Evolutionary conservation across 805 yeast genomes (phyloP).

Genomic region (Ogataea angusta): DNA sequence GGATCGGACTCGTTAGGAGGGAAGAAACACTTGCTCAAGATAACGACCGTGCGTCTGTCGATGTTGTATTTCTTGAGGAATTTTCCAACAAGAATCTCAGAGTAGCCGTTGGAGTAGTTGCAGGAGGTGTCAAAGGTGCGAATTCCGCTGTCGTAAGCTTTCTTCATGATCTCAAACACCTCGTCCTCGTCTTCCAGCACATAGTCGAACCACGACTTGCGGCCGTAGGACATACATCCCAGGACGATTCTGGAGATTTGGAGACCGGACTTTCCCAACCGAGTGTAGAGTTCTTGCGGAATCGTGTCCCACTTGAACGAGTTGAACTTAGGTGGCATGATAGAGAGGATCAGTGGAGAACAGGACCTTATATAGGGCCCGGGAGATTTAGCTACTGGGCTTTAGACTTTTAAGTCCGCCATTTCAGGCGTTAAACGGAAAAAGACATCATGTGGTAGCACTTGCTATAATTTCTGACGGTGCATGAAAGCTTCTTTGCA

Average conservation of each 20-base stretch:
- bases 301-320: slow-evolving; percentile 12
- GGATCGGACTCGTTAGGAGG: slow-evolving; percentile 24
- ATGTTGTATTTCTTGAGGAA: slow-evolving; percentile 50
- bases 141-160: slow-evolving; percentile 45
- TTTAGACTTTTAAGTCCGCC: not conserved
- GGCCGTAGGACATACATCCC: slow-evolving; percentile 55
- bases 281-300: slow-evolving; percentile 10
- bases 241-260: slow-evolving; percentile 46
- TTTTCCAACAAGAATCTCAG: slow-evolving; percentile 51
- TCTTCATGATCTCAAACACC: slow-evolving; percentile 42
- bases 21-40: slow-evolving; percentile 44
- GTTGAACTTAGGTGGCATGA: not conserved
- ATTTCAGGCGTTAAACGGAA: not conserved
- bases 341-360: not conserved
- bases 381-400: not conserved
- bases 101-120: slow-evolving; percentile 44
- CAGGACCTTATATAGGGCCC: not conserved
- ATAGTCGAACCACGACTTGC: slow-evolving; percentile 43
- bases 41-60: slow-evolving; percentile 51
- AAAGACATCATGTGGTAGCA: not conserved
- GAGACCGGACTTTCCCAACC: slow-evolving; percentile 22
- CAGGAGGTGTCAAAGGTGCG: slow-evolving; percentile 53
- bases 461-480: not conserved
- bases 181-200: slow-evolving; percentile 45
- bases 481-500: not conserved